A percentile compares a stretch with the other conserved stretches of the same genome.
These are phyloP conservation scores for Backusella morwellensis DNA, from an alignment of 192 early-diverging fungal genomes.

Conservation along the genomic window DNA sequence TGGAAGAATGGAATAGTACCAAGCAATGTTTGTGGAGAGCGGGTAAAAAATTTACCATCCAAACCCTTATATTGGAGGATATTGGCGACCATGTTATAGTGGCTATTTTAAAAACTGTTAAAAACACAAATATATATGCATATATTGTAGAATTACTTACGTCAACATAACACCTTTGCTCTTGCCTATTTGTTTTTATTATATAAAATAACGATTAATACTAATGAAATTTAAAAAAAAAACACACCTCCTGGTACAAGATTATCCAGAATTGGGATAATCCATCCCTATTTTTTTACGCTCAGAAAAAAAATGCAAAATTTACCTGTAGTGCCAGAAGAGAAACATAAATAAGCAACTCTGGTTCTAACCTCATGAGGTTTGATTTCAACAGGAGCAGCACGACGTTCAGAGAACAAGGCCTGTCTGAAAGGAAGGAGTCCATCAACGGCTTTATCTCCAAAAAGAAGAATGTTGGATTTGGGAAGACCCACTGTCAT, in stretches of 20 bases:
- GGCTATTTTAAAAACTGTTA: conserved; percentile 41
- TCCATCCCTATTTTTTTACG: background rate
- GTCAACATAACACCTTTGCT: conserved; percentile 28
- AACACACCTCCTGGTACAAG: background rate
- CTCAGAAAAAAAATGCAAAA: background rate
- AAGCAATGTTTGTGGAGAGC: background rate
- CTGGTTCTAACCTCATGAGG: conserved; percentile 21
- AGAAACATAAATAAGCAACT: conserved; percentile 30
- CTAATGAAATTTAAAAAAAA: background rate
- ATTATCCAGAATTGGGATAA: background rate
- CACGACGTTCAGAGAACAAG: conserved; percentile 6
- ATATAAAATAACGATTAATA: background rate
- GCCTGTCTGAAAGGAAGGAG: background rate
- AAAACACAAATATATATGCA: conserved; percentile 54
- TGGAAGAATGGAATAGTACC: conserved; percentile 33
- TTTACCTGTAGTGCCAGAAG: conserved; percentile 30
- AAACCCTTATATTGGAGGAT: conserved; percentile 7
- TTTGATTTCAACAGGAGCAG: conserved; percentile 15
- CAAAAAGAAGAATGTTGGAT: conserved; percentile 39
- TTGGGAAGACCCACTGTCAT: conserved; percentile 26
- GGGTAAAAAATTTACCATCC: conserved; percentile 43
- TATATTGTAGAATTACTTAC: conserved; percentile 51
- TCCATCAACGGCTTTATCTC: conserved; percentile 25
- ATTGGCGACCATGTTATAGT: conserved; percentile 26
- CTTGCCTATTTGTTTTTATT: background rate